Conservation (phyloP, 2,329 filamentous ascomycete species). For the Madurella mycetomatis region DNA sequence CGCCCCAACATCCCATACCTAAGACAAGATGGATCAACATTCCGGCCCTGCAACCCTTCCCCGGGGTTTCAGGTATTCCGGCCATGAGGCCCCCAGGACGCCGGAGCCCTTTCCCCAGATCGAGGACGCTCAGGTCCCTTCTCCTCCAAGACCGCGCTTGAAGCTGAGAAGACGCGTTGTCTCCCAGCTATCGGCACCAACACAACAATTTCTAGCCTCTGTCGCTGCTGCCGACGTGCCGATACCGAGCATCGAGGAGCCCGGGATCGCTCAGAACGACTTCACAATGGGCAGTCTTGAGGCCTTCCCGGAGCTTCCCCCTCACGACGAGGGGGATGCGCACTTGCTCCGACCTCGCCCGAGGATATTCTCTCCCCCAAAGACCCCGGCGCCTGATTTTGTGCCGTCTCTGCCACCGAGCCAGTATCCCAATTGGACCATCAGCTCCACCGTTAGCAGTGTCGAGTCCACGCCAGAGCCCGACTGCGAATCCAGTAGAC, state of each 20-base stretch:
- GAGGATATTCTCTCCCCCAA: slow-evolving; percentile 51
- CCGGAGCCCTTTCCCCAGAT: slow-evolving; percentile 45
- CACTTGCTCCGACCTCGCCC: slow-evolving; percentile 32
- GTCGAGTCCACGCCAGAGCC: slow-evolving; percentile 55
- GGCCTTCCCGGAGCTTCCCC: slow-evolving; percentile 21
- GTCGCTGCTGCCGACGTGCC: slow-evolving; percentile 62
- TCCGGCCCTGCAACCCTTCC: slow-evolving; percentile 42
- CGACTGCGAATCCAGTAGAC: slow-evolving; percentile 51
- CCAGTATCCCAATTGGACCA: slow-evolving; percentile 55
- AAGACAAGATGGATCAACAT: slow-evolving; percentile 45
- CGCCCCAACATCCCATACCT: slow-evolving; percentile 19
- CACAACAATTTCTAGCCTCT: slow-evolving; percentile 62
- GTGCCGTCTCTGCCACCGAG: slow-evolving; percentile 41
- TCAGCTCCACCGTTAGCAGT: slow-evolving; percentile 53
- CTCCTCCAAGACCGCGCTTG: slow-evolving; percentile 50
- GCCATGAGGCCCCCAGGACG: slow-evolving; percentile 42
- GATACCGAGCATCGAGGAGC: slow-evolving; percentile 60
- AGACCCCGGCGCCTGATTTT: slow-evolving; percentile 51
- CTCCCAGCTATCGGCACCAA: slow-evolving; percentile 52
- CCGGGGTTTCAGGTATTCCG: slow-evolving; percentile 38
- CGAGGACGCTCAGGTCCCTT: slow-evolving; percentile 39
- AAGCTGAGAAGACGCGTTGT: slow-evolving; percentile 52
- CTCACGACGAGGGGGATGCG: slow-evolving; percentile 27
- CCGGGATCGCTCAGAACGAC: slow-evolving; percentile 38
- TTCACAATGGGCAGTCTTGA: slow-evolving; percentile 40